Conservation (phyloP, 1,139 yeast genomes). For the Pichia sp. region DNA sequence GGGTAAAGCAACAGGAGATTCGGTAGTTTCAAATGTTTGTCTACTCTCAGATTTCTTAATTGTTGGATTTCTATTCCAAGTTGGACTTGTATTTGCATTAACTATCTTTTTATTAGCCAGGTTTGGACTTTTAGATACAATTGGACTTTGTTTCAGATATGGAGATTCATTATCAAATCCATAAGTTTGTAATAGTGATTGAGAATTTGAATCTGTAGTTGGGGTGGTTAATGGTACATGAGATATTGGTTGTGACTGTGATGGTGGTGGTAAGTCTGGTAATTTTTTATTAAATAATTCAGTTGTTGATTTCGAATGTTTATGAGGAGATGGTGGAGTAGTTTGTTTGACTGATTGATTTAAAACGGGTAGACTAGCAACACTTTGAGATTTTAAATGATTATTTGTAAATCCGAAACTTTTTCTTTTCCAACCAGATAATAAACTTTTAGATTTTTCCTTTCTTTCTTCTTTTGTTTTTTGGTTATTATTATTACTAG, state of each 20-base stretch:
- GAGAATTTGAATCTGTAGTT: neutral
- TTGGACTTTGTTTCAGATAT: constrained; percentile 15
- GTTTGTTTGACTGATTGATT: neutral
- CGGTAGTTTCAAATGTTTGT: constrained; percentile 11
- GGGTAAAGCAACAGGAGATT: constrained; percentile 8
- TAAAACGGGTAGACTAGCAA: constrained; percentile 10
- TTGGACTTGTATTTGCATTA: neutral
- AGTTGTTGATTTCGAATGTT: constrained; percentile 11
- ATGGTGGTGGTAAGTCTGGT: constrained; percentile 13
- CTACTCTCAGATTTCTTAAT: constrained; percentile 8
- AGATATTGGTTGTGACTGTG: neutral
- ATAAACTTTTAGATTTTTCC: constrained; percentile 24
- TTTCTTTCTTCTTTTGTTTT: constrained; percentile 17
- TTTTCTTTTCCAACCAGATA: constrained; percentile 29
- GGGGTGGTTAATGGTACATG: constrained; percentile 3
- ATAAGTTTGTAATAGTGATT: constrained; percentile 20
- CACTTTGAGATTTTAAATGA: constrained; percentile 4
- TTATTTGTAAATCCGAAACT: constrained; percentile 16
- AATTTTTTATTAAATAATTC: constrained; percentile 4
- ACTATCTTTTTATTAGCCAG: constrained; percentile 12
- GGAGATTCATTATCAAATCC: constrained; percentile 21
- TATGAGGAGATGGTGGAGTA: constrained; percentile 12
- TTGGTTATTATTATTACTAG: neutral
- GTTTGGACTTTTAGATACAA: constrained; percentile 11
- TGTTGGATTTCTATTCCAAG: constrained; percentile 2